A percentile compares a stretch with the other conserved stretches of the same genome.
Evolutionary conservation across 2,329 filamentous ascomycete genomes (phyloP).

Genomic region (Triangularia verruculosa): DNA sequence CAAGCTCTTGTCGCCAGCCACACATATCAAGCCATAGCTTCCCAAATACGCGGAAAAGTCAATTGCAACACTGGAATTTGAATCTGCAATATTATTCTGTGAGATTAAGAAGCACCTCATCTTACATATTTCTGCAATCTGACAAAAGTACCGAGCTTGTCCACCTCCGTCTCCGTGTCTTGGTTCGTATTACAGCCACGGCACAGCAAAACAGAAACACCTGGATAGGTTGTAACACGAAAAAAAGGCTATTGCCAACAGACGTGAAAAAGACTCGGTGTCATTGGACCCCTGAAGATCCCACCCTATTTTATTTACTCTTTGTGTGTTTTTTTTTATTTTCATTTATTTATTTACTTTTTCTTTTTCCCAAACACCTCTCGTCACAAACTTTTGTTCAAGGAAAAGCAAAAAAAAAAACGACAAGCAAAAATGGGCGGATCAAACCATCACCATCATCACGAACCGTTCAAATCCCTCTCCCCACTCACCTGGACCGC

Average conservation of each 20-base stretch:
- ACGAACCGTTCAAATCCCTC: slow-evolving; percentile 28
- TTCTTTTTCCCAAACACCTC: not conserved
- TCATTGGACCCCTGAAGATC: not conserved
- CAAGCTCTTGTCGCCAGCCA: not conserved
- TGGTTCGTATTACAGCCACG: not conserved
- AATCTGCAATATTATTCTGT: not conserved
- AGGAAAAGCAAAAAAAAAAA: too few species aligned
- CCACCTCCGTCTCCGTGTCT: not conserved
- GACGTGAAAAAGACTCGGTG: not conserved
- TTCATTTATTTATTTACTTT: not conserved
- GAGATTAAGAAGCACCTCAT: not conserved
- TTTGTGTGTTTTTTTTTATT: not conserved
- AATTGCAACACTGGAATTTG: not conserved
- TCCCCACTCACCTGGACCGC: slow-evolving; percentile 23
- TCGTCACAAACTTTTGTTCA: too few species aligned
- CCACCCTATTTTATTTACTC: not conserved
- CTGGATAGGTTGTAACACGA: not conserved
- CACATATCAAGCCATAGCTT: not conserved
- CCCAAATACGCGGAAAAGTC: not conserved
- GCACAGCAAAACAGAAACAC: not conserved
- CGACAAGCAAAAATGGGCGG: not conserved
- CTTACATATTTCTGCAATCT: not conserved
- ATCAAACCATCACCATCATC: slow-evolving; percentile 24
- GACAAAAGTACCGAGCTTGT: not conserved
- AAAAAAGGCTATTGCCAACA: not conserved